phyloP scores from a whole-genome alignment of 768 basidiomycete genomes.

The Mycena rebaudengoi region DNA sequence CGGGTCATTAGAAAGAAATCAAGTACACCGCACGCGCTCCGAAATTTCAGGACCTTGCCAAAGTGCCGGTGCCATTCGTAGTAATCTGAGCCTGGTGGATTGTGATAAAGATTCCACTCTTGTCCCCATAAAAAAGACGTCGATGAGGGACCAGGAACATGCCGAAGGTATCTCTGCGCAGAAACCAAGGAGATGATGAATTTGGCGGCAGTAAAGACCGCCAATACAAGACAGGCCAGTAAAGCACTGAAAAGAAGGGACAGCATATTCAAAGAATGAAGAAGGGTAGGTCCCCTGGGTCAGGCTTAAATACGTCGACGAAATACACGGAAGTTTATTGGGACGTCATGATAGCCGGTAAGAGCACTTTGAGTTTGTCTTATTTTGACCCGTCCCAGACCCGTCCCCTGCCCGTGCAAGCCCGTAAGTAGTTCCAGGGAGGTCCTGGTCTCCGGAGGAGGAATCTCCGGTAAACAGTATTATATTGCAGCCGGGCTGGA shows the following conservation, averaged over 20 bases:
- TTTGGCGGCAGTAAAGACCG: conserved; percentile 40
- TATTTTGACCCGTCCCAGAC: no score
- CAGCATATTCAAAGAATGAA: not conserved
- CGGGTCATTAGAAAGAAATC: not conserved
- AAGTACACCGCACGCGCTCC: conserved; percentile 63
- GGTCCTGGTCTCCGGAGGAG: no score
- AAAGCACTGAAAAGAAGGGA: not conserved
- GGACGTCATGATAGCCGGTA: conserved; percentile 13
- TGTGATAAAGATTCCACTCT: conserved; percentile 63
- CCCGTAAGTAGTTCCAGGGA: no score
- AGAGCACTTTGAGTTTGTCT: not conserved
- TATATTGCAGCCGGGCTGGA: no score
- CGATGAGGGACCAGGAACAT: conserved; percentile 60
- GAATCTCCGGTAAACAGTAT: no score
- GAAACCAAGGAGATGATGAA: conserved; percentile 45
- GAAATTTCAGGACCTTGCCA: conserved; percentile 63
- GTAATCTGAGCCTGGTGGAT: conserved; percentile 62
- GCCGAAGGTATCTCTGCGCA: conserved; percentile 43
- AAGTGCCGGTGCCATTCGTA: conserved; percentile 60
- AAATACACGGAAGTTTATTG: conserved; percentile 1
- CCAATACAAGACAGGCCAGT: conserved; percentile 18
- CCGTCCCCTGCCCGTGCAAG: no score
- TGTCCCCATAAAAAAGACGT: conserved; percentile 68
- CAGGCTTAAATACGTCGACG: no score
- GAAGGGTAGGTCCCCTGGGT: not conserved